Percentiles rank a stretch among this genome's conserved stretches.
Conservation (phyloP, 352 stramenopile species). For the Globisporangium megalacanthum region DNA sequence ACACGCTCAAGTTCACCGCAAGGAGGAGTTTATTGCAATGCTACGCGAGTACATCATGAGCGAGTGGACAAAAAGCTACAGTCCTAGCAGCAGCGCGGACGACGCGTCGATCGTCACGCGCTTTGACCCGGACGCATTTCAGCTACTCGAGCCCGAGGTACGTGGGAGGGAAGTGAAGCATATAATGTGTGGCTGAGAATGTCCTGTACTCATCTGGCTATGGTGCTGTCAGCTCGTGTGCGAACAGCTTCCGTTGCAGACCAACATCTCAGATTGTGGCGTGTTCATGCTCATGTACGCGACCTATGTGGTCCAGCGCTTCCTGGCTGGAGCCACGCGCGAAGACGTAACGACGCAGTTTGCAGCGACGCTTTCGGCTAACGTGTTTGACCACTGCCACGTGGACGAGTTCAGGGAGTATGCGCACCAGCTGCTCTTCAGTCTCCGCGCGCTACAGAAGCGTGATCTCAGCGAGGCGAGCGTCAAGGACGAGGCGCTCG, state of each 20-base stretch:
- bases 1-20: no score
- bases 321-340: no score
- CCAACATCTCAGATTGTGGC: constrained; percentile 93
- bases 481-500: constrained; percentile 54
- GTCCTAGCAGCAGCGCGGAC: constrained; percentile 1
- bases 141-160: constrained; percentile 77
- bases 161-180: no score
- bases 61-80: constrained; percentile 44
- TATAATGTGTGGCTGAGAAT: no score
- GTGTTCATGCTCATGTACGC: no score
- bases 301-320: no score
- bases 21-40: constrained; percentile 70
- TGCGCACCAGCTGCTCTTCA: constrained; percentile 68
- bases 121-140: constrained; percentile 40
- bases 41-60: constrained; percentile 86
- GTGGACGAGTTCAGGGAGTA: constrained; percentile 77
- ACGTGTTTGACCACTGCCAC: constrained; percentile 64
- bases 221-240: no score
- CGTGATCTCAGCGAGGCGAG: constrained; percentile 32
- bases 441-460: constrained; percentile 52
- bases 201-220: no score
- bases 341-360: no score
- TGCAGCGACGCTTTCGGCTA: constrained; percentile 29
- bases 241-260: constrained; percentile 85
- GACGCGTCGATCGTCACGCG: constrained; percentile 34